Base-by-base conservation (phyloP, 768 basidiomycete genomes). In the Tulasnella sp. region DNA sequence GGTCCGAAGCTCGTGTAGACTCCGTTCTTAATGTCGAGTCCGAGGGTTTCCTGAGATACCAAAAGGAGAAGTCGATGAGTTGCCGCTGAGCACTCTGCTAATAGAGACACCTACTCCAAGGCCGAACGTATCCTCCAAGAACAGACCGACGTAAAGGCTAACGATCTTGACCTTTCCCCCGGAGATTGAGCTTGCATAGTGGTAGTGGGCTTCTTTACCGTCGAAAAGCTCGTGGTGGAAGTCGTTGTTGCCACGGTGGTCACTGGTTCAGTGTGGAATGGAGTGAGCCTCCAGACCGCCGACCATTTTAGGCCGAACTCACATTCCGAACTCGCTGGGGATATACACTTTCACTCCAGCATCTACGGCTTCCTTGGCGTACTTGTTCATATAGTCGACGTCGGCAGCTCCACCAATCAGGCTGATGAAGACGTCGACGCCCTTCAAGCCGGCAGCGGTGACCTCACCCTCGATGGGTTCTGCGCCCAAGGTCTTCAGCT, bases 331-430 rank as follows among this genome's bases (percentile, higher is more conserved):
- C 37, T 77, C 76, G 46, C 48, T 54, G 24, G 76, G 76, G 34
- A 77, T 31, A n/a, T 77, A 77, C 1, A 77, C 58, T 22, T 77
- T 77, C 12, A 64, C 76, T 14, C 76, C 76, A 3, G 46, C 76
- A 81, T 82, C 44, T 78, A 22, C 18, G 75, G 80, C 64, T 80
- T 77, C 54, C 83, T 83, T 75, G 74, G 41, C 74, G 7, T 42
- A 42, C 16, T 28, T 24, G 41, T 75, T 75, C 46, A 24, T 42
- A 12, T 42, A 24, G 24, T 75, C 74, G 22, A 41, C 1, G 40
- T 22, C 22, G 40, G 28, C 11, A 20, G 74, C 22, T 4, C n/a
- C 37, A 42, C 74, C 74, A 2, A 28, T 9, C n/a, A 42, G 4
- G 28, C 40, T 75, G 41, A 75, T 42, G 40, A 75, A 41, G 20